A percentile compares a stretch with the other conserved stretches of the same genome.
Conservation (phyloP, 257 asterid species). For the Catharanthus roseus region DNA sequence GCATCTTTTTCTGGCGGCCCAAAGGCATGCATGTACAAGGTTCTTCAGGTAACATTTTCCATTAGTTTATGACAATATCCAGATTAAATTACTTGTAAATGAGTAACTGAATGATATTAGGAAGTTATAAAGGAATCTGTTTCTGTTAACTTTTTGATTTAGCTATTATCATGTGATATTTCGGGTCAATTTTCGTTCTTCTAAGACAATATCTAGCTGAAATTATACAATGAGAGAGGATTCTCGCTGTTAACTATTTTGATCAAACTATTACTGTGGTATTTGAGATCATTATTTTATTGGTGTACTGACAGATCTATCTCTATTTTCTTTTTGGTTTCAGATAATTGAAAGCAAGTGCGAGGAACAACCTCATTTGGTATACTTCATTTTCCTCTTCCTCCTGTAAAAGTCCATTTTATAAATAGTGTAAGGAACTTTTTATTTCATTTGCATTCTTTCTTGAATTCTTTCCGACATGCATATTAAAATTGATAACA, state of each 20-base stretch:
- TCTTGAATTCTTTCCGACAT: constrained; percentile 8
- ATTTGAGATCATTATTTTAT: background rate
- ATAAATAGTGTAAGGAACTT: background rate
- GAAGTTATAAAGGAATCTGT: background rate
- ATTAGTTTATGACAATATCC: background rate
- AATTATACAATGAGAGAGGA: background rate
- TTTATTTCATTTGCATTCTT: background rate
- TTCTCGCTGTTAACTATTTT: background rate
- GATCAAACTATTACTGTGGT: background rate
- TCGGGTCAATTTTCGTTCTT: background rate
- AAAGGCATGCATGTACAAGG: constrained; percentile 93
- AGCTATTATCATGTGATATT: background rate
- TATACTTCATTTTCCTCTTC: constrained; percentile 23
- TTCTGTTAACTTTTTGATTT: background rate
- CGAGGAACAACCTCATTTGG: constrained; percentile 53
- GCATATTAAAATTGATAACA: background rate
- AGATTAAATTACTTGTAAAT: background rate
- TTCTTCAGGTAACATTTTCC: constrained; percentile 67
- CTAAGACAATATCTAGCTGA: background rate
- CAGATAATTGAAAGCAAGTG: constrained; percentile 86
- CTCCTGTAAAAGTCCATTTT: background rate
- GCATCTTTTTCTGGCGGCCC: constrained; percentile 98
- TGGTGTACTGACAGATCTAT: background rate
- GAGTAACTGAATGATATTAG: background rate
- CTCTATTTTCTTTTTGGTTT: constrained; percentile 20